Percentiles rank a stretch among this genome's conserved stretches.
Evolutionary conservation across 2,329 filamentous ascomycete genomes (phyloP).

Genomic region (Diaporthe vexans): DNA sequence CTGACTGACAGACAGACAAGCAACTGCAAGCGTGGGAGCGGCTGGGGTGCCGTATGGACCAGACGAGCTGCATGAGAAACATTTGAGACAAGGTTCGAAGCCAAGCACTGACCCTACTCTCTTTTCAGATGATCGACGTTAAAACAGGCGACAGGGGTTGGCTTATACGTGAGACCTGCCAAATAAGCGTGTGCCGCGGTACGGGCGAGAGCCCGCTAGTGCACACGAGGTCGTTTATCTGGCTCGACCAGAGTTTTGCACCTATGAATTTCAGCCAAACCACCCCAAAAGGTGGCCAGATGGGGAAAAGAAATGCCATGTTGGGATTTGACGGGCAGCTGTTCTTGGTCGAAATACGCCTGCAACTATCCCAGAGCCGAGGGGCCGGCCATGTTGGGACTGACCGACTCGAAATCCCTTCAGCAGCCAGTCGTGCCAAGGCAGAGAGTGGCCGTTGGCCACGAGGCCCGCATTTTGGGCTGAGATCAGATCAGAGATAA

Average conservation of each 20-base stretch:
- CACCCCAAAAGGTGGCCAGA: not conserved
- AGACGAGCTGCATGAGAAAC: conserved; percentile 27
- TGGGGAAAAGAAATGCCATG: not conserved
- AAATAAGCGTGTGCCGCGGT: conserved; percentile 19
- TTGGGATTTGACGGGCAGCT: not conserved
- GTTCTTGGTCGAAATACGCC: not conserved
- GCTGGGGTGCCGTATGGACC: conserved; percentile 28
- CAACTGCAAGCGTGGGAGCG: conserved; percentile 27
- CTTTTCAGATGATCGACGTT: conserved; percentile 34
- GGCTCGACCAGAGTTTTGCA: conserved; percentile 9
- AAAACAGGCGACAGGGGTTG: conserved; percentile 10
- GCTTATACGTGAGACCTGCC: conserved; percentile 34
- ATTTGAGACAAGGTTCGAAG: conserved; percentile 30
- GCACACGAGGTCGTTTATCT: conserved; percentile 8
- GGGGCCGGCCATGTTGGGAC: not conserved
- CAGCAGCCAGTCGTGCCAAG: not conserved
- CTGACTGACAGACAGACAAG: not conserved
- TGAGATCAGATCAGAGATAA: conserved; percentile 23
- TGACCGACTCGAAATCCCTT: conserved; percentile 13
- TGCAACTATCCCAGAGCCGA: not conserved
- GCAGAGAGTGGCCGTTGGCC: not conserved
- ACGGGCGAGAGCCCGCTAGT: not conserved
- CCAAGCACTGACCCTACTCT: conserved; percentile 32
- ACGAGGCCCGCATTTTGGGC: conserved; percentile 13
- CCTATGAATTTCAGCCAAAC: not conserved